Conservation (phyloP, 192 early-diverging fungal species). For the Jimgerdemannia lactiflua region DNA sequence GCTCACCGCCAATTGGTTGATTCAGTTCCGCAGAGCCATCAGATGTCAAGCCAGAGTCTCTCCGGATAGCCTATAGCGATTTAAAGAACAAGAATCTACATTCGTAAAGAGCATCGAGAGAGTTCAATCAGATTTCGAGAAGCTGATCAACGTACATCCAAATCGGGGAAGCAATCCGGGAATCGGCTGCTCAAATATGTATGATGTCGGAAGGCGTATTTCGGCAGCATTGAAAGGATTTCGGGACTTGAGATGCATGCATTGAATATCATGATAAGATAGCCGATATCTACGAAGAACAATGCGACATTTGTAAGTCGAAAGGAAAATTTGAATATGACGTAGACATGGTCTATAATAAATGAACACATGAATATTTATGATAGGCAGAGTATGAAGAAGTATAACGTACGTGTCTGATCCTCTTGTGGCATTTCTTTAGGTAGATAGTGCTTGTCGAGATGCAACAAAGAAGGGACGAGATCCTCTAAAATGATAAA, state of each 20-base stretch:
- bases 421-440: conserved; percentile 72
- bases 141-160: conserved; percentile 28
- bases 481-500: conserved; percentile 28
- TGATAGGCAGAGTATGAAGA: no score
- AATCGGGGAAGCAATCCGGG: conserved; percentile 62
- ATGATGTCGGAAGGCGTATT: conserved; percentile 72
- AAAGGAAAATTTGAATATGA: neutral
- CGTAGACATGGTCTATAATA: no score
- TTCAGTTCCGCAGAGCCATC: neutral
- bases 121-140: neutral
- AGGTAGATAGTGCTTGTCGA: conserved; percentile 66
- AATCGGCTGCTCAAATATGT: conserved; percentile 74
- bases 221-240: conserved; percentile 60
- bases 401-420: conserved; percentile 41
- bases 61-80: neutral
- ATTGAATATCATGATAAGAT: conserved; percentile 80
- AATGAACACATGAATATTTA: no score
- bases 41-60: neutral
- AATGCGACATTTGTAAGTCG: neutral
- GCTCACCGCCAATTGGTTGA: neutral
- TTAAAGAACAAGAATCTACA: neutral
- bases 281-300: conserved; percentile 58
- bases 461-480: conserved; percentile 55
- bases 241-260: conserved; percentile 47
- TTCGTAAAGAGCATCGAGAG: neutral